Evolutionary conservation across 108 stramenopile species (phyloP).

Genomic region (Nitzschia palea): DNA sequence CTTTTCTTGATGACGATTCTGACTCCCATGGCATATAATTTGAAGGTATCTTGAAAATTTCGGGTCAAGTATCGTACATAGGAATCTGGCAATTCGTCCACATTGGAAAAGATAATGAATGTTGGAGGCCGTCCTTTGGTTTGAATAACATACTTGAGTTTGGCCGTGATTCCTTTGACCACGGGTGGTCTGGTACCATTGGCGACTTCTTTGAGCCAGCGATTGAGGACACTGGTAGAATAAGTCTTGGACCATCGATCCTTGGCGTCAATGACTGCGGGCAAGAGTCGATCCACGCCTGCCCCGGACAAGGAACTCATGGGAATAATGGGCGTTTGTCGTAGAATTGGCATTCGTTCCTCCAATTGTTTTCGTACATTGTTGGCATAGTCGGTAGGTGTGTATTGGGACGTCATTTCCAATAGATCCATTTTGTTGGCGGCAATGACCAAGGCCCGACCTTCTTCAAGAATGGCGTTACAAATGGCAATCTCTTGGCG

Average conservation of each 20-base stretch:
- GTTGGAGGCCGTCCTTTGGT: conserved; percentile 89
- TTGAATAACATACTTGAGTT: conserved; percentile 86
- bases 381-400: conserved; percentile 61
- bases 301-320: conserved; percentile 72
- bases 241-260: conserved; percentile 76
- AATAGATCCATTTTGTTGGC: conserved; percentile 93
- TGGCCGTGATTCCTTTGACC: conserved; percentile 38
- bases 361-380: conserved; percentile 79
- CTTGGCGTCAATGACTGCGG: conserved; percentile 76
- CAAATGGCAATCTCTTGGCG: conserved; percentile 88
- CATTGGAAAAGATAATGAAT: conserved; percentile 84
- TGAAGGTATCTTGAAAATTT: conserved; percentile 84
- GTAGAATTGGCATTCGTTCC: conserved; percentile 73
- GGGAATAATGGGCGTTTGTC: conserved; percentile 81
- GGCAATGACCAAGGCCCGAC: conserved; percentile 81
- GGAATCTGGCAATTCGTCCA: conserved; percentile 54
- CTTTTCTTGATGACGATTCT: conserved; percentile 76
- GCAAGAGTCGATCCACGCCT: conserved; percentile 65
- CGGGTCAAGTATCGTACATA: conserved; percentile 79
- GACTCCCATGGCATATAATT: conserved; percentile 82
- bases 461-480: conserved; percentile 88
- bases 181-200: conserved; percentile 62
- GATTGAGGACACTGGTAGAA: conserved; percentile 75
- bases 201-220: conserved; percentile 80
- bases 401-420: conserved; percentile 58